Conservation (phyloP, 2,329 filamentous ascomycete genomes). For the Aspergillus amoenus region DNA sequence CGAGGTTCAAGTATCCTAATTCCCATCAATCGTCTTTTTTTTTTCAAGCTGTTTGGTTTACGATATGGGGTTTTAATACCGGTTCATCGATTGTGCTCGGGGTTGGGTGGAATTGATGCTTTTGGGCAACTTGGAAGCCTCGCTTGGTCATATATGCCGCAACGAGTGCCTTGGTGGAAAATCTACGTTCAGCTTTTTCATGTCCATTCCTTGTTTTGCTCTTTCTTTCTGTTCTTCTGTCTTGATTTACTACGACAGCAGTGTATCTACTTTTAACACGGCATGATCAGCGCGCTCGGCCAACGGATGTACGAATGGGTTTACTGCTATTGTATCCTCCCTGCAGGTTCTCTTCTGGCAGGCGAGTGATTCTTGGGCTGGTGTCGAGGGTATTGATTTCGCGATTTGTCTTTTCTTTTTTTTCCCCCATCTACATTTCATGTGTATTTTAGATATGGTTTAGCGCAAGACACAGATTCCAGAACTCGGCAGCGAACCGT, state of each 20-base stretch:
- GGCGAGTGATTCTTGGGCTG: constrained; percentile 5
- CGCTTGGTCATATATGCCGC: constrained; percentile 5
- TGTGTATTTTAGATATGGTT: constrained; percentile 10
- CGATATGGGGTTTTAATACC: background rate
- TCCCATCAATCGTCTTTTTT: background rate
- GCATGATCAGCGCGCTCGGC: constrained; percentile 18
- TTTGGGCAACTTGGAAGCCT: constrained; percentile 7
- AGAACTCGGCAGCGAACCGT: too few relatives aligned
- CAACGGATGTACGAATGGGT: constrained; percentile 21
- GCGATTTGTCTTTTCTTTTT: background rate
- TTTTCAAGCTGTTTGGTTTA: background rate
- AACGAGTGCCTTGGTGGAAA: constrained; percentile 8
- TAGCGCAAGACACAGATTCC: too few relatives aligned
- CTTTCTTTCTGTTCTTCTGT: constrained; percentile 10
- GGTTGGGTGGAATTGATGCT: background rate
- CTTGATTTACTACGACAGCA: constrained; percentile 10
- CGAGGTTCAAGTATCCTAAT: constrained; percentile 20
- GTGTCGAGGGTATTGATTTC: constrained; percentile 10
- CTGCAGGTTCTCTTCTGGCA: constrained; percentile 1
- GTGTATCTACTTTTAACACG: constrained; percentile 13
- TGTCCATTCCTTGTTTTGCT: constrained; percentile 3
- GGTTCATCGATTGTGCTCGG: background rate
- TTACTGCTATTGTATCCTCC: constrained; percentile 11
- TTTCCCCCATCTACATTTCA: background rate
- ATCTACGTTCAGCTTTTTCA: constrained; percentile 1